phyloP scores from a whole-genome alignment of 2,329 filamentous ascomycete genomes.

The Coniella lustricola region DNA sequence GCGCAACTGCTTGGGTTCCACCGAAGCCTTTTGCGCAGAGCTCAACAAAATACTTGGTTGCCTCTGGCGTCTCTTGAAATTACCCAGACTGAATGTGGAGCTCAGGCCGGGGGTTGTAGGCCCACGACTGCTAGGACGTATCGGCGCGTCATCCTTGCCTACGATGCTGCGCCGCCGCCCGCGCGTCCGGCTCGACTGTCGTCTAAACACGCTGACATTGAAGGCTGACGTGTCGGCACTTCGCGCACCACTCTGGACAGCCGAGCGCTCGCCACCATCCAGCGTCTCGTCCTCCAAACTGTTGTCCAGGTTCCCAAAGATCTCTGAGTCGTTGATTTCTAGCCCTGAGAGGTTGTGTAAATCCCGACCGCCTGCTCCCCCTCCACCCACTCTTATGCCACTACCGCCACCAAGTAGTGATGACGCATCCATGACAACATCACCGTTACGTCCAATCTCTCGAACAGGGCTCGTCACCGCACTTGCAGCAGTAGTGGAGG shows the following conservation, averaged over 20 bases:
- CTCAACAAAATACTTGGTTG: constrained; percentile 56
- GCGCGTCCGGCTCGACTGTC: constrained; percentile 26
- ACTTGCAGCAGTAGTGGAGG: constrained; percentile 20
- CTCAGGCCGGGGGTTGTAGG: constrained; percentile 41
- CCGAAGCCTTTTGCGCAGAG: constrained; percentile 34
- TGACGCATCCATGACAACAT: constrained; percentile 23
- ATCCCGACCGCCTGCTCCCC: not conserved
- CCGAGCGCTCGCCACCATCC: not conserved
- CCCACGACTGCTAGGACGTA: constrained; percentile 45
- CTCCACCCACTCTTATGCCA: too few species aligned
- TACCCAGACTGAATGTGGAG: constrained; percentile 47
- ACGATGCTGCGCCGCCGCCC: constrained; percentile 43
- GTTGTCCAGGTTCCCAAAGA: constrained; percentile 36
- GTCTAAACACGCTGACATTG: constrained; percentile 40
- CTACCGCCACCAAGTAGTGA: constrained; percentile 17
- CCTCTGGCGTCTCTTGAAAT: constrained; percentile 49
- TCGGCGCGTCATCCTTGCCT: constrained; percentile 43
- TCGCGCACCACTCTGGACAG: constrained; percentile 14
- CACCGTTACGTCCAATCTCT: constrained; percentile 30
- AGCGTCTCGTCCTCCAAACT: constrained; percentile 30
- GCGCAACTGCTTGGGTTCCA: constrained; percentile 18
- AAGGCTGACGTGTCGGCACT: constrained; percentile 40
- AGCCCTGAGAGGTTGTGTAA: constrained; percentile 37
- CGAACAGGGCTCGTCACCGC: constrained; percentile 16
- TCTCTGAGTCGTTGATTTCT: constrained; percentile 39